Evolutionary conservation across 192 early-diverging fungal species (phyloP), one percentile per base, ranked within the genome.

Genomic region (Gaertneriomyces semiglobifer): DNA sequence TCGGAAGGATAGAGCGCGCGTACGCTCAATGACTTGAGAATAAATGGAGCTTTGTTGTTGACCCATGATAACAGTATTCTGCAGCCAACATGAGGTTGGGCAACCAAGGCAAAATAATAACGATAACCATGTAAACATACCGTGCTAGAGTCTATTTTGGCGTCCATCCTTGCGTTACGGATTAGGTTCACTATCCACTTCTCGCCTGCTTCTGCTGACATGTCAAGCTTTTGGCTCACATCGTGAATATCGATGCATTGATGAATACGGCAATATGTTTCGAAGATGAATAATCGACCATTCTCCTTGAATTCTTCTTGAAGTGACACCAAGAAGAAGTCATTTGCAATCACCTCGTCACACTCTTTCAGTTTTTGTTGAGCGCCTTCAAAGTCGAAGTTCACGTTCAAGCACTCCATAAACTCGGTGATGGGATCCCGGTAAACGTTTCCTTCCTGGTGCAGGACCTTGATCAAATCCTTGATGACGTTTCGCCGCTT

Each of bases 101-200:
- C 25, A 33, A 33, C 25, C 25, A 41, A 44, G 18, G 3, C 14
- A 57, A 33, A 19, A 33, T 19, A 33, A 16, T 12, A 25, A n/a
- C 7, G 11, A 12, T 2, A n/a, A 16, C n/a, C 5, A 60, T 1
- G 25, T 33, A 33, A 2, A 68, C 71, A 57, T 63, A 89, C 88
- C 71, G 90, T 91, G 77, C 94, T 82, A 65, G 70, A 48, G 74
- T 98, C 94, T 68, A 98, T 90, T 86, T 98, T 98, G 70, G 94
- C 95, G 63, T 98, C 94, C 69, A 96, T 92, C 70, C 92, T 84
- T 18, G 93, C 94, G 65, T 95, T 92, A 46, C 93, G 88, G 74
- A 98, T 95, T 59, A 98, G 81, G 82, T 98, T 92, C 47, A 94
- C 94, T 58, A 98, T 94, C 94, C 94, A 96, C 78, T 96, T 95